Conservation (phyloP, 441 rosid species). For the Brassica balearica region DNA sequence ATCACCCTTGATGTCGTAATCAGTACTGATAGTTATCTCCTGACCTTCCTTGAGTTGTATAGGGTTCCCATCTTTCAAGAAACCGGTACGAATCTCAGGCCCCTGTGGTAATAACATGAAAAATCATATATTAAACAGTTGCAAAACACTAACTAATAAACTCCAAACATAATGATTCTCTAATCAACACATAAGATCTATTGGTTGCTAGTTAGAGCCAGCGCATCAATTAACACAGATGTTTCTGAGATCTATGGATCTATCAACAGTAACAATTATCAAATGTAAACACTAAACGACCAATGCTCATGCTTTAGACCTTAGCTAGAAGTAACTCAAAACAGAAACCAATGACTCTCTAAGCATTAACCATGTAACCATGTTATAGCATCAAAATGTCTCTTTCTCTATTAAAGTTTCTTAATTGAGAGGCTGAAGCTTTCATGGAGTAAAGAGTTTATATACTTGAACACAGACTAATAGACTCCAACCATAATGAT, state of each 20-base stretch:
- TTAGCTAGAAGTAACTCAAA: neutral
- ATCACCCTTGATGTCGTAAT: slow-evolving; percentile 59
- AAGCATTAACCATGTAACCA: neutral
- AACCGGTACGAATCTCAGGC: slow-evolving; percentile 71
- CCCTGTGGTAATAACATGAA: slow-evolving; percentile 45
- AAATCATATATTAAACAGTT: neutral
- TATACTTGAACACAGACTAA: too few relatives aligned
- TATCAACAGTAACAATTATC: neutral
- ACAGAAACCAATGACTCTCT: neutral
- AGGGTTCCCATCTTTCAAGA: slow-evolving; percentile 58
- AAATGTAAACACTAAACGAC: slow-evolving; percentile 15
- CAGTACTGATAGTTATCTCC: slow-evolving; percentile 55
- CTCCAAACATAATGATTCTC: slow-evolving; percentile 11
- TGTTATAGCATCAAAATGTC: too few relatives aligned
- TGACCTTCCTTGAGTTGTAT: slow-evolving; percentile 54
- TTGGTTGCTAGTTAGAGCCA: slow-evolving; percentile 2
- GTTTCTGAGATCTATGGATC: slow-evolving; percentile 3
- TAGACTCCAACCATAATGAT: slow-evolving; percentile 5
- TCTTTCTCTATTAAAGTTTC: too few relatives aligned
- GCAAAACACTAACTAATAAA: slow-evolving; percentile 10
- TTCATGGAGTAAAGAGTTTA: too few relatives aligned
- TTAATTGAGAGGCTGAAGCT: too few relatives aligned
- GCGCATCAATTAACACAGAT: neutral
- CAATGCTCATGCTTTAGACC: slow-evolving; percentile 4
- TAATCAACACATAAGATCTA: neutral